Evolutionary conservation across 345 rosid species (phyloP), one percentile per base, ranked within the genome.

Genomic region (Linum tenue): DNA sequence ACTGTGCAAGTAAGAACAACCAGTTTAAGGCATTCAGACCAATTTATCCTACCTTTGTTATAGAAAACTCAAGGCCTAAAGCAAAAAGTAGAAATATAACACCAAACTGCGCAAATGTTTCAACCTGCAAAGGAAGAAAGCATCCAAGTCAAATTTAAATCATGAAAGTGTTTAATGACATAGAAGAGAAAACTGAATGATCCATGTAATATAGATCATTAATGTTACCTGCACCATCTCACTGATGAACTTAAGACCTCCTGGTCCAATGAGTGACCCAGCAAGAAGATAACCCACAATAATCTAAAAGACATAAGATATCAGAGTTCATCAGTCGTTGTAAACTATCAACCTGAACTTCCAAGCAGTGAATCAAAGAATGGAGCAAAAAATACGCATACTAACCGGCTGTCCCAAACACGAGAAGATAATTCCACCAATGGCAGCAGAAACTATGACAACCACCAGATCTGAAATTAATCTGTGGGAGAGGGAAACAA

Each of bases 71-170:
- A 72, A 95, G 82, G 7, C 99, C 99, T 69, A 95, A 80, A 77
- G 99, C 97, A 70, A 95, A 95, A 69, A 95, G 99, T 74, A 95
- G 97, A 81, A 95, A 95, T 68, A 95, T 91, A 65, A 95, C 99
- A 69, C 99, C 99, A 66, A 95, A 95, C 69, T 95, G 99, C 6
- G 97, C 99, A 37, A 91, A 83, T 22, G 96, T 95, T 78, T 95
- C 97, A 67, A 95, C 96, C 99, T 89, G 77, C 37, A 7, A 66
- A 58, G 42, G 65, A 59, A 53, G 62, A 56, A 73, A 43, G 67
- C 64, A 59, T 22, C 31, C 31, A 48, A 22, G 31, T 22, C 31
- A 22, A 22, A 22, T 22, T 22, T 22, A 22, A 22, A 22, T 22
- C 31, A 22, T 22, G 31, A 22, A 22, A 22, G 31, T 22, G 31